Evolutionary conservation across 2,329 filamentous ascomycete species (phyloP), one percentile per base, ranked within the genome.

Genomic region (Fusarium lyarnte): DNA sequence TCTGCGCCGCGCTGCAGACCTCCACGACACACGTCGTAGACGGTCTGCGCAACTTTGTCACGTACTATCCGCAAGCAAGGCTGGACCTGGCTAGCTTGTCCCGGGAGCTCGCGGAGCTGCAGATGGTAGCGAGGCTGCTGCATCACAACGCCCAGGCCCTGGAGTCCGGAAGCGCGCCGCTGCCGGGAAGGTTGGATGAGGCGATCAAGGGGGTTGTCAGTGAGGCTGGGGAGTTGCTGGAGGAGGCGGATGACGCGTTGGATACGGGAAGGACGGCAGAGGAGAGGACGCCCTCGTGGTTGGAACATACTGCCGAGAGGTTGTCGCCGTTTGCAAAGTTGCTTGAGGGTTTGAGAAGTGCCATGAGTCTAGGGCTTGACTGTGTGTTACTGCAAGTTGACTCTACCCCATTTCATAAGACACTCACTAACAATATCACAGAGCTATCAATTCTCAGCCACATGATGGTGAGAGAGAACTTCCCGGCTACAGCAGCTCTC

Each of bases 81-180:
- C 66, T 76, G 14, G 74, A 74, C 60, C 69, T 78, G 7, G 63
- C 69, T 45, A 61, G 25, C 63, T 78, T 35, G 49, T 76, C 73
- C 23, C 77, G 76, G n/a, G 77, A 78, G 70, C 73, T 79, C 14
- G 71, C 76, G 7, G 75, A 77, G 60, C 55, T 78, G 7, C 75
- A 75, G 65, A 72, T 77, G 66, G 73, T 71, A 13, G 66, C 76
- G n/a, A 74, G 75, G 16, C 64, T 77, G 33, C 72, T 78, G 41
- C 63, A 68, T 51, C 74, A 76, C 58, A 76, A 78, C 58, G 71
- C 71, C 43, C 66, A 66, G 16, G 57, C 72, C 8, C 58, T 73
- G 8, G 77, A 76, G 19, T 39, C 55, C 14, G 65, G 58, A 16
- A 23, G 62, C 16, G 60, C 57, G n/a, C 52, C 45, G 14, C 55